Conservation (phyloP, 2,329 filamentous ascomycete species). For the Knoxdaviesia proteae region DNA sequence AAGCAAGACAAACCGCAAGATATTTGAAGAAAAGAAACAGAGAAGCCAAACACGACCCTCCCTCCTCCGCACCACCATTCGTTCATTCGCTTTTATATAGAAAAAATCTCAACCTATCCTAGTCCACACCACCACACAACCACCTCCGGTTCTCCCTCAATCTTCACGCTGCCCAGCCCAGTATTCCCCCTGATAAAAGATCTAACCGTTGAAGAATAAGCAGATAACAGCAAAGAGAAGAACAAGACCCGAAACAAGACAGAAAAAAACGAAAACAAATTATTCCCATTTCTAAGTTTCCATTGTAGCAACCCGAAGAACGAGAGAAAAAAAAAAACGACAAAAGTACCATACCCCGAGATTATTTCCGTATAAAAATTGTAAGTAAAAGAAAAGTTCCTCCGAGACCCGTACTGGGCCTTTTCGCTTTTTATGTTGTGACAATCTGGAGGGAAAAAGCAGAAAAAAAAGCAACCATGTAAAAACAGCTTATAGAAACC, state of each 20-base stretch:
- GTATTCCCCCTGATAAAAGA: too few species aligned
- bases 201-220: background rate
- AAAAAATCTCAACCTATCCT: too few species aligned
- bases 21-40: too few species aligned
- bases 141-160: too few species aligned
- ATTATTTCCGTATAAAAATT: background rate
- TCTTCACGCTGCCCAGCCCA: too few species aligned
- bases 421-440: background rate
- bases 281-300: conserved; percentile 1
- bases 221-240: background rate
- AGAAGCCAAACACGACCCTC: too few species aligned
- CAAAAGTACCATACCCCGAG: background rate
- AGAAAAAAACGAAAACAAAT: conserved; percentile 1
- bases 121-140: too few species aligned
- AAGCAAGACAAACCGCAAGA: too few species aligned
- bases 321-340: background rate
- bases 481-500: background rate
- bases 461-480: background rate
- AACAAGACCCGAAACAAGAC: background rate
- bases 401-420: background rate
- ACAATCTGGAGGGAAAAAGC: background rate
- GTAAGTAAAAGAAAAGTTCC: background rate
- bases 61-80: too few species aligned
- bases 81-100: too few species aligned
- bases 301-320: conserved; percentile 1